A percentile compares a stretch with the other conserved stretches of the same genome.
phyloP scores from a whole-genome alignment of 768 basidiomycete species.

The Crassisporium funariophilum region DNA sequence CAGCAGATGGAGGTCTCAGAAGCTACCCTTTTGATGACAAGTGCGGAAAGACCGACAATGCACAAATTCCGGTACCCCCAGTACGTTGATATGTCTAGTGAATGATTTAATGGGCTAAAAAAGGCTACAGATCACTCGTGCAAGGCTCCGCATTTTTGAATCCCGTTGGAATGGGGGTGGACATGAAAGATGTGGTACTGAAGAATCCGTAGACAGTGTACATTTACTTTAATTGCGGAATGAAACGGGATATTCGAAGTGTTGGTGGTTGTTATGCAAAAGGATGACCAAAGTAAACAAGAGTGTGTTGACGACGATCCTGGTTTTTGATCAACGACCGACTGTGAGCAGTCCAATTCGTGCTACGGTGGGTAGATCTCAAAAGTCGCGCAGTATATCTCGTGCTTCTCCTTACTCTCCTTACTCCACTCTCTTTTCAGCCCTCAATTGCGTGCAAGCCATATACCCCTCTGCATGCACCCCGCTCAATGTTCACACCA shows the following conservation, averaged over 20 bases:
- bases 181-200: slow-evolving; percentile 33
- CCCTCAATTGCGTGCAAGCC: slow-evolving; percentile 21
- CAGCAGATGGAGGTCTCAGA: slow-evolving; percentile 45
- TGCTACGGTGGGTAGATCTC: slow-evolving; percentile 10
- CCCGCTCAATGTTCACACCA: slow-evolving; percentile 20
- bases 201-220: slow-evolving; percentile 34
- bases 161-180: slow-evolving; percentile 53
- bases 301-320: slow-evolving; percentile 20
- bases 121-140: slow-evolving; percentile 48
- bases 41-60: slow-evolving; percentile 48
- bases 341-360: slow-evolving; percentile 2
- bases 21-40: slow-evolving; percentile 43
- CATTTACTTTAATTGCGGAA: slow-evolving; percentile 3
- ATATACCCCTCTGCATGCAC: slow-evolving; percentile 24
- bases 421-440: slow-evolving; percentile 7
- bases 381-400: slow-evolving; percentile 2
- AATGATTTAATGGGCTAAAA: slow-evolving; percentile 10
- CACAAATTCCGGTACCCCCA: slow-evolving; percentile 74
- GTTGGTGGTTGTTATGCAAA: slow-evolving; percentile 5
- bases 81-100: slow-evolving; percentile 44
- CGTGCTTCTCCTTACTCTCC: slow-evolving; percentile 12
- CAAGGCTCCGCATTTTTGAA: slow-evolving; percentile 63
- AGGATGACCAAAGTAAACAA: slow-evolving; percentile 20
- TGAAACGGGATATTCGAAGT: background rate
- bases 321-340: slow-evolving; percentile 13